A percentile compares a stretch with the other conserved stretches of the same genome.
Conservation (phyloP, 2,329 filamentous ascomycete species). For the Ceratocystiopsis sp. region DNA sequence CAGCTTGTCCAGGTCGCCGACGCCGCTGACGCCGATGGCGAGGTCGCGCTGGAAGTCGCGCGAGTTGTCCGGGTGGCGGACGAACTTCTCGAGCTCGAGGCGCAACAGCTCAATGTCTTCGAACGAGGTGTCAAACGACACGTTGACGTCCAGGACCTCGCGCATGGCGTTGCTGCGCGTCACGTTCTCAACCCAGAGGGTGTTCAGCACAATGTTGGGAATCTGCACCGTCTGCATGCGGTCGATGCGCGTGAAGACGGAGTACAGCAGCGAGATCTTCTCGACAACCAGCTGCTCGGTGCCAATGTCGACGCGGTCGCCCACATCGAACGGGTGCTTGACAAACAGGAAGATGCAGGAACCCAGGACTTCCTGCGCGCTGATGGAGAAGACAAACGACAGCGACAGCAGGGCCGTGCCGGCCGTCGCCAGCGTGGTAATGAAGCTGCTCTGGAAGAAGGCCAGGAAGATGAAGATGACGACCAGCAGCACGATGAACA, state of each 20-base stretch:
- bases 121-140: conserved; percentile 74
- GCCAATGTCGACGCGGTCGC: conserved; percentile 75
- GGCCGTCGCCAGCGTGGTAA: conserved; percentile 72
- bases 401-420: conserved; percentile 84
- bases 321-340: conserved; percentile 95
- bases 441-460: conserved; percentile 76
- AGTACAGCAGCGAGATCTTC: conserved; percentile 86
- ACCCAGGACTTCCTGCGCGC: conserved; percentile 86
- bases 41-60: conserved; percentile 85
- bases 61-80: conserved; percentile 65
- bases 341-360: conserved; percentile 98
- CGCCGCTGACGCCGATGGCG: conserved; percentile 56
- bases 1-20: conserved; percentile 78
- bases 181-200: conserved; percentile 88
- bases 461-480: conserved; percentile 74
- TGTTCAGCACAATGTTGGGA: conserved; percentile 84
- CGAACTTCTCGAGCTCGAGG: conserved; percentile 70
- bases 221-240: conserved; percentile 68
- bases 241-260: conserved; percentile 71
- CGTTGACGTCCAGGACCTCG: conserved; percentile 62
- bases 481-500: conserved; percentile 65
- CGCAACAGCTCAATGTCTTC: conserved; percentile 80
- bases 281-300: conserved; percentile 64
- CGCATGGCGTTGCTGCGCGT: conserved; percentile 84
- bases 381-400: conserved; percentile 92